Percentiles rank a stretch among this genome's conserved stretches.
Evolutionary conservation across 495 filamentous ascomycete species (phyloP).

Genomic region (Tuber borchii): DNA sequence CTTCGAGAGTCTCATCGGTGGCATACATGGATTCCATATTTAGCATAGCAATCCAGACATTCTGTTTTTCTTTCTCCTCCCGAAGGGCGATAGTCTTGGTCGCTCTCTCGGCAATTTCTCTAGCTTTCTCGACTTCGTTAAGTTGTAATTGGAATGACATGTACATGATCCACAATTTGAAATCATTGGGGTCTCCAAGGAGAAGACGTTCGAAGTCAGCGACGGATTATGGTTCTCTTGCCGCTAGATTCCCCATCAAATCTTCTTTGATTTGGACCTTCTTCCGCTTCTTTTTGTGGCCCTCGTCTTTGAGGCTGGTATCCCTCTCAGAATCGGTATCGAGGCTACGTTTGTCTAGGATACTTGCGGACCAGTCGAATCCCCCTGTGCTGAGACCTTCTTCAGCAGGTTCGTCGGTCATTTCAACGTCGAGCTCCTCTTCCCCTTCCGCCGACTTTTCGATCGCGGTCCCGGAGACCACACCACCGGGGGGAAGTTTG

Average conservation of each 20-base stretch:
- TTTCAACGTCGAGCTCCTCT: slow-evolving; percentile 48
- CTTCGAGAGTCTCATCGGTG: slow-evolving; percentile 72
- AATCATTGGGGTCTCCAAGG: slow-evolving; percentile 82
- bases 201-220: slow-evolving; percentile 90
- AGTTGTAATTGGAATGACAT: slow-evolving; percentile 95
- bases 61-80: slow-evolving; percentile 82
- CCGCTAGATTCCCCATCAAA: slow-evolving; percentile 78
- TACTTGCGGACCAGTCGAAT: slow-evolving; percentile 79
- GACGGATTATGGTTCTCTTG: slow-evolving; percentile 79
- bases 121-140: slow-evolving; percentile 75
- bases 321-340: slow-evolving; percentile 48
- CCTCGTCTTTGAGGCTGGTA: slow-evolving; percentile 45
- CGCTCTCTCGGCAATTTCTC: slow-evolving; percentile 82
- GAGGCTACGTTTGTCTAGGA: slow-evolving; percentile 49
- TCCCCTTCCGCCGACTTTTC: slow-evolving; percentile 66
- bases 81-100: slow-evolving; percentile 79
- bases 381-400: slow-evolving; percentile 65
- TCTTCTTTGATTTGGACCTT: slow-evolving; percentile 79
- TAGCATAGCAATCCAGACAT: slow-evolving; percentile 87
- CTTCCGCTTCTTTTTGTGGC: slow-evolving; percentile 59
- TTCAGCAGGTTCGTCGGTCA: slow-evolving; percentile 39
- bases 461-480: slow-evolving; percentile 69
- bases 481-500: slow-evolving; percentile 59
- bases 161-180: slow-evolving; percentile 84
- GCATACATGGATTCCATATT: slow-evolving; percentile 92